Percentiles rank a stretch among this genome's conserved stretches.
Conservation (phyloP, 306 rosid species). For the Psophocarpus tetragonolobus region DNA sequence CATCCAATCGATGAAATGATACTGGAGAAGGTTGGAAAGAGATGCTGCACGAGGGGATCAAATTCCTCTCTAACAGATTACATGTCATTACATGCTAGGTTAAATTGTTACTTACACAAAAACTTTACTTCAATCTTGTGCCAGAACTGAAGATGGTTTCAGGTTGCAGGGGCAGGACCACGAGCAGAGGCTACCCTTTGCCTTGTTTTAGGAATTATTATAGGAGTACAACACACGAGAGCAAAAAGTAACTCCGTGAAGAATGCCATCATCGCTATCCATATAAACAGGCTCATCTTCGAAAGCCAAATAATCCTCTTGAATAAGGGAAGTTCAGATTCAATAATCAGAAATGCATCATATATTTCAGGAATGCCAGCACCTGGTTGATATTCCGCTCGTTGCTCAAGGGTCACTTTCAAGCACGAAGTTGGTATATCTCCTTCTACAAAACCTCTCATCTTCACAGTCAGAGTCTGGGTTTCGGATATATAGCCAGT, state of each 20-base stretch:
- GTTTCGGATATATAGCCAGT: conserved; percentile 69
- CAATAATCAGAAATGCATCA: conserved; percentile 59
- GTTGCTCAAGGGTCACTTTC: conserved; percentile 69
- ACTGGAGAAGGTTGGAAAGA: no score
- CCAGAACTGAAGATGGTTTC: conserved; percentile 9
- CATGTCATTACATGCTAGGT: conserved; percentile 1
- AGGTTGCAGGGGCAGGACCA: conserved; percentile 26
- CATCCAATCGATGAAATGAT: no score
- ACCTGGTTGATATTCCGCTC: conserved; percentile 68
- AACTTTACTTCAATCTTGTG: conserved; percentile 33
- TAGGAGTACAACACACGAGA: conserved; percentile 64
- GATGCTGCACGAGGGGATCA: no score
- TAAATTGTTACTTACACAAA: conserved; percentile 13
- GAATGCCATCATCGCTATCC: conserved; percentile 62
- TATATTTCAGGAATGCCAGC: conserved; percentile 91
- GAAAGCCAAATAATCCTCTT: conserved; percentile 71
- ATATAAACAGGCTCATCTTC: conserved; percentile 72
- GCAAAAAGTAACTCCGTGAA: conserved; percentile 50
- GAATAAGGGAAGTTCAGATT: conserved; percentile 63
- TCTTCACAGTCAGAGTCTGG: conserved; percentile 64
- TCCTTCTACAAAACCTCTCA: conserved; percentile 68
- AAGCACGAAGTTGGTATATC: conserved; percentile 65
- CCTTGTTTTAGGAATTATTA: conserved; percentile 60
- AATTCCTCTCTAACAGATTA: no score
- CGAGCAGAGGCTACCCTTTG: conserved; percentile 44